Evolutionary conservation across 306 rosid species (phyloP), one percentile per base, ranked within the genome.

Genomic region (Vigna nakashimae): DNA sequence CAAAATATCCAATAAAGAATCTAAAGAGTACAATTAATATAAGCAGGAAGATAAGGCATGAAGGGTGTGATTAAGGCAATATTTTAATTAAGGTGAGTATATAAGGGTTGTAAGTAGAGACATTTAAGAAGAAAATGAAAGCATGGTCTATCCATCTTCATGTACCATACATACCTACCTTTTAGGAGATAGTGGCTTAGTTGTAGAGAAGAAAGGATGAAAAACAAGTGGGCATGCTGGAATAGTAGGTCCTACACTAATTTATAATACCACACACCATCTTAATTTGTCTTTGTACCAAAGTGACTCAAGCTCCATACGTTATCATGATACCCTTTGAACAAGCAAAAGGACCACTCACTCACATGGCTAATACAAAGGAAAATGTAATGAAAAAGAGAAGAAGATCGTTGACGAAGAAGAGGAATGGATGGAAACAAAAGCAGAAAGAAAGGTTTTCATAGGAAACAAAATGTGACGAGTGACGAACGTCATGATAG

Each of bases 271-370:
- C 36, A 69, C 50, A 72, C 50, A 72, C 68, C 82, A 65, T 62
- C 51, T 73, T 60, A 60, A 60, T 60, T 82, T 87, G 82, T 75
- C 87, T 73, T 77, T 76, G 78, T 43, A 17, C 63, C 7, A 46
- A 83, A 79, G 89, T 80, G 68, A 79, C 79, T 84, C 71, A 69
- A 76, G 80, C 85, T 73, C 82, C 86, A 84, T 75, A 45, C 79
- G 22, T 82, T 30, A 30, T 30, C 34, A 45, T 80, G 1, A 53
- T 18, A 38, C 83, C 81, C 81, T 84, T 74, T n/a, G 26, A 77
- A 74, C 75, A 14, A 53, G 28, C 40, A 48, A 73, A 82, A 85
- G 91, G 89, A 87, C 92, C 88, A 84, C 56, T 75, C 84, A 81
- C 86, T 79, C 80, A 82, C 86, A 78, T 78, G 85, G 17, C 64